Percentiles rank a stretch among this genome's conserved stretches.
phyloP scores from a whole-genome alignment of 2,329 filamentous ascomycete genomes.

The Akanthomyces uredinophilus region DNA sequence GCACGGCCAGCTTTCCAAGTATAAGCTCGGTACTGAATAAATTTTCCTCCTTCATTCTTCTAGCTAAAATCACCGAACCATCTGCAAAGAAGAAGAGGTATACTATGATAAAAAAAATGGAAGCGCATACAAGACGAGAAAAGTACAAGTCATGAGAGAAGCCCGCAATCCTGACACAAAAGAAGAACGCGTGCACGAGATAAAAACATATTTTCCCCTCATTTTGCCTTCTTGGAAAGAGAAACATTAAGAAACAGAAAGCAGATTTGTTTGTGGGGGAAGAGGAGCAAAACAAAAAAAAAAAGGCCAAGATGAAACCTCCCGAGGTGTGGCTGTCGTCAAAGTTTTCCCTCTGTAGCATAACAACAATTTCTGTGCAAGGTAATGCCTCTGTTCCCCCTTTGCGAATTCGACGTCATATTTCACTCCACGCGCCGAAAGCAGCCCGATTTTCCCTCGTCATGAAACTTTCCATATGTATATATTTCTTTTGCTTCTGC shows the following conservation, averaged over 20 bases:
- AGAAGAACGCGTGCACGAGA: no score
- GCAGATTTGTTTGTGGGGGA: background rate
- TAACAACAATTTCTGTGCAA: background rate
- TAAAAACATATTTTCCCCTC: background rate
- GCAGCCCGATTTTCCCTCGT: constrained; percentile 4
- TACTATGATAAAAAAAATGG: background rate
- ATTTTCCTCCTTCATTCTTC: background rate
- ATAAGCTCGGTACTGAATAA: no score
- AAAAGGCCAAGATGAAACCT: background rate
- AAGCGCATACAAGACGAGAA: background rate
- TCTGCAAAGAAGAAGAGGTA: background rate
- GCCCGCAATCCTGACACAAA: background rate
- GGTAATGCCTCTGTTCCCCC: background rate
- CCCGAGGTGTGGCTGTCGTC: background rate
- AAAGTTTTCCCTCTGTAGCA: background rate
- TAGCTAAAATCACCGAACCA: background rate
- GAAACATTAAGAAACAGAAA: constrained; percentile 15
- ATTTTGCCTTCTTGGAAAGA: background rate
- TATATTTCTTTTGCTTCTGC: background rate
- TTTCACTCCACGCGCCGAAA: background rate
- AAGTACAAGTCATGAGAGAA: background rate
- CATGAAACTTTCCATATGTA: background rate
- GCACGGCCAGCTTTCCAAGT: no score
- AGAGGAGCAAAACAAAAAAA: constrained; percentile 1
- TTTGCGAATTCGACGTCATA: background rate